Base-by-base conservation (phyloP, 257 asterid genomes). In the Misopates orontium region DNA sequence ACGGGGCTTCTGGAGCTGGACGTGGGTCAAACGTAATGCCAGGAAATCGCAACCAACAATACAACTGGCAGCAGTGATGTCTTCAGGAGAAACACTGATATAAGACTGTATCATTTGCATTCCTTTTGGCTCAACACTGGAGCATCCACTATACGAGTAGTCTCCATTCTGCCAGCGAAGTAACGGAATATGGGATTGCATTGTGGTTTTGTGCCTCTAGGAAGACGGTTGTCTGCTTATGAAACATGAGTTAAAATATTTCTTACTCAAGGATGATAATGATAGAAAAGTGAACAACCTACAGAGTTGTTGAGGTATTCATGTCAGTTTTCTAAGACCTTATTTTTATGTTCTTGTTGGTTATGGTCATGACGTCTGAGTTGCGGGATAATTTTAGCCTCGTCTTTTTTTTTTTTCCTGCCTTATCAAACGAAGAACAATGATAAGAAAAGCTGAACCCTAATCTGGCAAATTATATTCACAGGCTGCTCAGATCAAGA, bases 51-150 rank as follows among this genome's bases (percentile, higher is more conserved):
- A 87, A 81, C 65, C 97, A 87, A 56, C 97, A 81, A n/a, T 84
- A 87, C 70, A 85, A 84, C 66, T 89, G 97, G 98, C 97, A 79
- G 80, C 97, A 92, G 62, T 89, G 79, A 82, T 67, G 48, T 57
- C 47, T 39, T 8, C 5, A 39, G 13, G 36, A 49, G 23, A 10
- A 31, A 41, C 58, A 25, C n/a, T 39, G 6, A 23, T 15, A 21
- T 24, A 32, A 50, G 59, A 16, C 28, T n/a, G 28, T 1, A 44
- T 51, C 10, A n/a, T 45, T 57, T 45, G 54, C 59, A 20, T 39
- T 15, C 39, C 32, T 28, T 40, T 39, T 39, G 53, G 9, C 17
- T 47, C 15, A 49, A 17, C 36, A 6, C 31, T 19, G 23, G 24
- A 63, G 28, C 12, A 3, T 40, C 0, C 12, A 21, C 47, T 15